A percentile compares a stretch with the other conserved stretches of the same genome.
Conservation (phyloP, 768 basidiomycete species). For the Kwoniella dejecticola region DNA sequence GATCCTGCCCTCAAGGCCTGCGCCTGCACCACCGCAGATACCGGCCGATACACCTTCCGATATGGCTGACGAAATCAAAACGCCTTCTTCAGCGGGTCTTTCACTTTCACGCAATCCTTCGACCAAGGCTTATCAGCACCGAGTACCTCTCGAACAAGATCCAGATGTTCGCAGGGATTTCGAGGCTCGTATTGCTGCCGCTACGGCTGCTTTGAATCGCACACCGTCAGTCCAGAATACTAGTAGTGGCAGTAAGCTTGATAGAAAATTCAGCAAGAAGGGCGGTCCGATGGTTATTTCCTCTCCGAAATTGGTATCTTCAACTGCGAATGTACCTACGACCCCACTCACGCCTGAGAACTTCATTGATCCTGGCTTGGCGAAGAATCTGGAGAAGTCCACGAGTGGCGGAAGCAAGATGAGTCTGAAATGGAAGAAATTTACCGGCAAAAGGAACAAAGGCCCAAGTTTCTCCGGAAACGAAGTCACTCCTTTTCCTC, state of each 20-base stretch:
- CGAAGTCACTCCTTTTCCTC: conserved; percentile 12
- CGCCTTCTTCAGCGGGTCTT: conserved; percentile 13
- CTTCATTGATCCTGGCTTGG: conserved; percentile 9
- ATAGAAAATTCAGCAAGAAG: conserved; percentile 39
- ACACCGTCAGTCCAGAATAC: conserved; percentile 28
- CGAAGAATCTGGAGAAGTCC: conserved; percentile 32
- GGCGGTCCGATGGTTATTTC: conserved; percentile 40
- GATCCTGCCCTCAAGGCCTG: conserved; percentile 8
- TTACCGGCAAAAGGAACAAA: conserved; percentile 32
- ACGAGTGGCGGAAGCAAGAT: conserved; percentile 39
- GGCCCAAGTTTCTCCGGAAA: conserved; percentile 19
- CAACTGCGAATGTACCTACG: conserved; percentile 32
- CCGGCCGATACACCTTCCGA: conserved; percentile 19
- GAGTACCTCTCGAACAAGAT: conserved; percentile 25
- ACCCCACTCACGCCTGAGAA: conserved; percentile 23
- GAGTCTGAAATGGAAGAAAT: conserved; percentile 41
- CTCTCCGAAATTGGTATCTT: conserved; percentile 42
- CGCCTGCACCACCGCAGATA: conserved; percentile 6
- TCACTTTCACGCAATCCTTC: conserved; percentile 12
- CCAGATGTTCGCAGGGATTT: conserved; percentile 41
- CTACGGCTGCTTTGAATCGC: conserved; percentile 44
- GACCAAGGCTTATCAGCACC: neutral
- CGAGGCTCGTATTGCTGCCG: conserved; percentile 45
- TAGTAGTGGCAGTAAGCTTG: conserved; percentile 20
- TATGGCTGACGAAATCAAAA: conserved; percentile 21